Evolutionary conservation across 768 basidiomycete genomes (phyloP), one percentile per base, ranked within the genome.

Genomic region (Termitomyces sp.): DNA sequence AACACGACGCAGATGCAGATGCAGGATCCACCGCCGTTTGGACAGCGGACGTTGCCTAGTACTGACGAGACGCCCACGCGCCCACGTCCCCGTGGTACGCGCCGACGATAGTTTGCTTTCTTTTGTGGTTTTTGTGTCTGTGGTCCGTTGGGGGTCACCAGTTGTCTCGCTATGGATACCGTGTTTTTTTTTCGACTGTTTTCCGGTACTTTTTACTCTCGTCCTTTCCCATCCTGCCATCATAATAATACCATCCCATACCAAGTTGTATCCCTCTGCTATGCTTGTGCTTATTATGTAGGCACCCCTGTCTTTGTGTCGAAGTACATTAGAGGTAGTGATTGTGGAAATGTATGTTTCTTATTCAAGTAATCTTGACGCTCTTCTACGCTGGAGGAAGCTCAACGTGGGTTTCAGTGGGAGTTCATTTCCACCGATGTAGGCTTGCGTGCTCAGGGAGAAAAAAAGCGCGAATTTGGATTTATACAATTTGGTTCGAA

Each of bases 51-150:
- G 30, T 60, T 74, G 55, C 70, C 71, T 36, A 56, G 64, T 22
- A 70, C 66, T 54, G 69, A 71, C 36, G 84, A 86, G 64, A 85
- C 84, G 1, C 85, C 86, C 38, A 86, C 86, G 24, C 74, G 84
- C 55, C 83, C 85, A 20, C 79, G 85, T 56, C 72, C 76, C 68
- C 78, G 81, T 62, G 68, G 70, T 44, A 70, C 72, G 60, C 76
- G 82, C 47, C 72, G 79, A 70, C 81, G 84, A 48, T 59, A 60
- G 52, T 40, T 48, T 10, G 30, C 30, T 30, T 30, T 3, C 24
- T 28, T 16, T 40, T 40, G 18, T 40, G 38, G 8, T 6, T n/a
- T 52, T 16, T 28, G 51, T 28, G 22, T 26, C 11, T 38, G 26
- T 4, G 16, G 50, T 51, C 50, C n/a, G 14, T 35, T 52, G 26